Base-by-base conservation (phyloP, 164 flowering plant genomes). In the Stephania yunnanensis region DNA sequence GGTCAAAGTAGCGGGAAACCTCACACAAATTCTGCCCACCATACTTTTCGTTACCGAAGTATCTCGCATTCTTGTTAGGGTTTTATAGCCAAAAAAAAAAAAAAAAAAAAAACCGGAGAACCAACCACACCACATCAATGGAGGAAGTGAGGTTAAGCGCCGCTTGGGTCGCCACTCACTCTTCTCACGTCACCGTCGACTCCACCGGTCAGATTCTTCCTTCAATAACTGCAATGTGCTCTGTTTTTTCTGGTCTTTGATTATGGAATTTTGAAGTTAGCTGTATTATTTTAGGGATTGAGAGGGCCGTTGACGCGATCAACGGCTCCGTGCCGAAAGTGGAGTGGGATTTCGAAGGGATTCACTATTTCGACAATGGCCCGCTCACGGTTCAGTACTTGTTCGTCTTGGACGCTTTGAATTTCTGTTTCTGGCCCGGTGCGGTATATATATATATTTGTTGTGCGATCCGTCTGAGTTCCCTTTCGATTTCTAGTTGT, bases 351-450 rank as follows among this genome's bases (percentile, higher is more conserved):
- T 93, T 86, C 72, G 99, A 95, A 87, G 96, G 97, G 80, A 93
- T 92, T 88, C 99, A 95, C 77, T 95, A 89, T 75, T 93, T 92
- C 25, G 99, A 95, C 70, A 79, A 88, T 76, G 98, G 98, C 0
- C 95, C 97, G 3, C 93, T 95, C 64, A 89, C 99, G 20, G 92
- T 95, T 75, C 99, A 95, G 83, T 95, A 95, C 80, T 79, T 93
- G 52, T 82, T 93, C 74, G 97, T 93, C 19, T 78, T 95, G 84
- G 99, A 94, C 75, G 89, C 98, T 10, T 53, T 95, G 77, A 95
- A 95, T 84, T 93, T 95, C 79, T 95, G 99, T 78, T 95, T 93
- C 77, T 95, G 99, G 99, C 99, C 99, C 46, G 99, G 99, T 95
- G 77, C 63, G 74, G 20, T 67, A 9, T 46, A 20, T 64, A 20